Base-by-base conservation (phyloP, 2,329 filamentous ascomycete species). In the Talaromyces marneffei region DNA sequence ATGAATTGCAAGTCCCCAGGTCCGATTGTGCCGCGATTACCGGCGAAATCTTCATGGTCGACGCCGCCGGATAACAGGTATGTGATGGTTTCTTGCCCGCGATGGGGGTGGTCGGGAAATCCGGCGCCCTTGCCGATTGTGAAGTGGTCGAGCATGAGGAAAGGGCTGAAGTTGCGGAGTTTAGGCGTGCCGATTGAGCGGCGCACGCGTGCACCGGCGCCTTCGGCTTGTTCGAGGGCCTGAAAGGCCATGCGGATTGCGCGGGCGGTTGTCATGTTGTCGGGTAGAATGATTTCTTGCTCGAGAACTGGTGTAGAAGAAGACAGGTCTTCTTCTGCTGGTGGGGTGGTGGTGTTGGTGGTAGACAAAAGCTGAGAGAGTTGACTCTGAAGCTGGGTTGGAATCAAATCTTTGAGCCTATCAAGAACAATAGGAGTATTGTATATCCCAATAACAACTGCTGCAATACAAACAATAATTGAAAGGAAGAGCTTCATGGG, bases 91-190 rank as follows among this genome's bases (percentile, higher is more conserved):
- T 96, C 91, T 75, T 96, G 91, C 40, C 92, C 92, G 40, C 91
- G 83, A 72, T 89, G 86, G 0, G 85, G 85, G 71, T 97, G 92
- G 72, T 97, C 92, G 0, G 92, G 92, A 73, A 97, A 97, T 0
- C 92, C 92, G 9, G 92, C 89, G 62, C 90, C 91, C 1, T 87
- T 86, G 58, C 85, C 84, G 68, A 94, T 85, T 59, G 82, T 85
- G 79, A 97, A 97, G 79, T 97, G 90, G 73, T 97, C 93, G 52
- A 97, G 89, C 92, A 97, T 96, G 48, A 97, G 82, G 78, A 97
- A 97, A 0, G 93, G 94, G 14, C 87, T 90, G 75, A 97, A 88
- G 80, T 96, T 91, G 71, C 87, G 86, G 23, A 97, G 82, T 66
- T 89, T 83, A 4, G 89, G 83, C 0, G 91, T 96, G 67, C 93